Evolutionary conservation across 495 filamentous ascomycete genomes (phyloP).

Genomic region (Glarea lozoyensis): DNA sequence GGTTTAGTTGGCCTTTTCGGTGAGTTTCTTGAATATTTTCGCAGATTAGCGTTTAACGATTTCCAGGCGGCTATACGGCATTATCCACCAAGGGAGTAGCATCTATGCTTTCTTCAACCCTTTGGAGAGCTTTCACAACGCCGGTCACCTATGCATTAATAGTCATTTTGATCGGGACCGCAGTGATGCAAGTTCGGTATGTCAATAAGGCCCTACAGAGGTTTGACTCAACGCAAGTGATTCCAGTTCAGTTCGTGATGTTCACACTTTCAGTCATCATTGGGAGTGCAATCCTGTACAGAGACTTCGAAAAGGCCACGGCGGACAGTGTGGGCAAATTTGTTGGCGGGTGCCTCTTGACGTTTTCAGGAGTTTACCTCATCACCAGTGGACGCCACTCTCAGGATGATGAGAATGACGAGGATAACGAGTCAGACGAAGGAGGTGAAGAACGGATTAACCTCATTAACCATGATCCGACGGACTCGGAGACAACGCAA

Average conservation of each 20-base stretch:
- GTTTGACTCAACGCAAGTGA: slow-evolving; percentile 95
- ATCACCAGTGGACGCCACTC: slow-evolving; percentile 65
- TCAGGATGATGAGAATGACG: slow-evolving; percentile 38
- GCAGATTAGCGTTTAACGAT: slow-evolving; percentile 16
- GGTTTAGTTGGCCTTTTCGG: slow-evolving; percentile 89
- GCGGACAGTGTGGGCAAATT: slow-evolving; percentile 68
- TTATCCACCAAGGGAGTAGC: slow-evolving; percentile 94
- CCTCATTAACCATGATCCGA: slow-evolving; percentile 24
- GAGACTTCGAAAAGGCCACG: slow-evolving; percentile 80
- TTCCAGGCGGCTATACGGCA: slow-evolving; percentile 80
- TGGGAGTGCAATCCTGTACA: slow-evolving; percentile 84
- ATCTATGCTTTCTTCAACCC: slow-evolving; percentile 80
- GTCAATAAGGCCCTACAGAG: slow-evolving; percentile 89
- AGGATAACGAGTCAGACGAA: slow-evolving; percentile 37
- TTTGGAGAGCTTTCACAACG: slow-evolving; percentile 80
- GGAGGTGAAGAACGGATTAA: slow-evolving; percentile 32
- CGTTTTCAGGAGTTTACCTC: slow-evolving; percentile 88
- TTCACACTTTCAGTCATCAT: slow-evolving; percentile 95
- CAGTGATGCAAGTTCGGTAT: slow-evolving; percentile 91
- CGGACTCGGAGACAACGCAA: not conserved
- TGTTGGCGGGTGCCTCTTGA: slow-evolving; percentile 77
- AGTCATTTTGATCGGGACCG: slow-evolving; percentile 68
- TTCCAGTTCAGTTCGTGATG: slow-evolving; percentile 92
- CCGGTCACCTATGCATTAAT: slow-evolving; percentile 83
- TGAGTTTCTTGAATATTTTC: slow-evolving; percentile 32